These are phyloP conservation scores for Salix dunnii DNA, from an alignment of 345 rosid genomes.

Conservation along the genomic window DNA sequence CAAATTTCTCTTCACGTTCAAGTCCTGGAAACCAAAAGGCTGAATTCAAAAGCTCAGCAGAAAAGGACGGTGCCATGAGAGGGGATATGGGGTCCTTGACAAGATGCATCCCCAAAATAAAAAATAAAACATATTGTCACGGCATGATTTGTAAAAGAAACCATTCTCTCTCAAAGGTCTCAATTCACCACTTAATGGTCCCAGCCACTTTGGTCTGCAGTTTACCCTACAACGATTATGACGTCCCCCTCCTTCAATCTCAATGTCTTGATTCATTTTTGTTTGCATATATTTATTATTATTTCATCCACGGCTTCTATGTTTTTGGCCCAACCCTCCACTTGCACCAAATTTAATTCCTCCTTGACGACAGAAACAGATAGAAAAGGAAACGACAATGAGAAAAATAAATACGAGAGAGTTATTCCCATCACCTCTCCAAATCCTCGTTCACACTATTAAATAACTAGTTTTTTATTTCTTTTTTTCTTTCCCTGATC, in stretches of 20 bases:
- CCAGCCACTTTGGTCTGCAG: slow-evolving; percentile 37
- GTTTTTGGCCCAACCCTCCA: slow-evolving; percentile 14
- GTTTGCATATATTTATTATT: slow-evolving; percentile 29
- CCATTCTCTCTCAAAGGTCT: slow-evolving; percentile 16
- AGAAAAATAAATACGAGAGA: not conserved
- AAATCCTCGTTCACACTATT: not conserved
- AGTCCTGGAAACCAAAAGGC: not conserved
- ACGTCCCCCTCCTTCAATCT: slow-evolving; percentile 35
- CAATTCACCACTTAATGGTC: slow-evolving; percentile 19
- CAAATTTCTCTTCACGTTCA: not conserved
- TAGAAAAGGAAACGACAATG: not conserved
- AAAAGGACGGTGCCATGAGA: not conserved
- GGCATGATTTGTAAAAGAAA: not conserved
- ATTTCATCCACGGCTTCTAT: slow-evolving; percentile 17
- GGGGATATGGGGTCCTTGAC: not conserved
- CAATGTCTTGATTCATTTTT: slow-evolving; percentile 20
- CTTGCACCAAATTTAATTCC: slow-evolving; percentile 14
- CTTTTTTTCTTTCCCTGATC: not conserved
- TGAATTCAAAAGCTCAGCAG: not conserved
- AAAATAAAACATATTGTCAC: not conserved
- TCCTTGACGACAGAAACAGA: not conserved
- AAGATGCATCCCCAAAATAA: slow-evolving; percentile 14
- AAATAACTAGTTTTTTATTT: not conserved
- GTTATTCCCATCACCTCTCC: not conserved
- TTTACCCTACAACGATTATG: slow-evolving; percentile 50